Base-by-base conservation (phyloP, 2,329 filamentous ascomycete species). In the Seiridium unicorne region DNA sequence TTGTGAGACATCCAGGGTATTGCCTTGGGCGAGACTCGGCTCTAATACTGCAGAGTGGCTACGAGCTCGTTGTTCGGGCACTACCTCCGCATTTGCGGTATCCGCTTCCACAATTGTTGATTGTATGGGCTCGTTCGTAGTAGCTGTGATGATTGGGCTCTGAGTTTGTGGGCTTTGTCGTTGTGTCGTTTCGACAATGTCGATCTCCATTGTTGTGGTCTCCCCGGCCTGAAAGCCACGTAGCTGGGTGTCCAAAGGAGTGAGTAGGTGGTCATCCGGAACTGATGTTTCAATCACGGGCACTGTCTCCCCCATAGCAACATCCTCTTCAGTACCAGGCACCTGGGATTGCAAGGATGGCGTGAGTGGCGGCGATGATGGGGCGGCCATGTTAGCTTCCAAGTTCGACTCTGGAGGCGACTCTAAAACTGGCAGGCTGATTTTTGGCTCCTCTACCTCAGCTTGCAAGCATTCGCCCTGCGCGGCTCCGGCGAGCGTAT, bases 331-430 rank as follows among this genome's bases (percentile, higher is more conserved):
- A 13, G 61, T 51, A 51, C 55, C 59, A 34, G 49, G 35, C 13
- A 47, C 35, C 7, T 53, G 62, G n/a, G 65, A 62, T 54, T 32
- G 62, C 47, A 67, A 66, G 38, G 66, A 66, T 34, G 66, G 67
- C 13, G 67, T 68, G 34, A 63, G 48, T n/a, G 68, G 65, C 44
- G 69, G 66, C 35, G 69, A 70, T 10, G 66, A 65, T 10, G 64
- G 63, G 6, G 9, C 7, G 9, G 35, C 49, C 31, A 38, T 35
- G 5, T 13, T 26, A 8, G 49, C 5, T 35, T 53, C 48, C 35
- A 34, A 4, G 18, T 26, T 26, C 18, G 18, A 26, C 18, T 26
- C 18, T 26, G 18, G 18, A 26, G 18, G 18, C 18, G 18, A 26
- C 18, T 26, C 18, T 26, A 26, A 26, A 26, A 26, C 18, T 26